Evolutionary conservation across 1,139 yeast genomes (phyloP).

Genomic region (Meyerozyma athensensis): DNA sequence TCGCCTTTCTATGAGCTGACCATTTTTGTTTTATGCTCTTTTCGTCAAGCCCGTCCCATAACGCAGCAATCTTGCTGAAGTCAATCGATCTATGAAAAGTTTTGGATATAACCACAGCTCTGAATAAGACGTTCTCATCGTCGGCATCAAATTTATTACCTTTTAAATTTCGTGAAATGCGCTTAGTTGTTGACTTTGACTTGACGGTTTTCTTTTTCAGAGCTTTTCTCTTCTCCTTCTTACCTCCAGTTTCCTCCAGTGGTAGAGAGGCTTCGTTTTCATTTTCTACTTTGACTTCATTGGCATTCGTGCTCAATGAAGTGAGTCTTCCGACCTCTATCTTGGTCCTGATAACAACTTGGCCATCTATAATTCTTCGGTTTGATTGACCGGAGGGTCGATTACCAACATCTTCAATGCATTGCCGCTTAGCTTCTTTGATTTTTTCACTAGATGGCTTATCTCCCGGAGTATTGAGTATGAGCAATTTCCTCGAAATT

Average conservation of each 20-base stretch:
- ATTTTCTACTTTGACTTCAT: neutral
- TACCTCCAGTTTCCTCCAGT: neutral
- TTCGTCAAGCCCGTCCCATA: constrained; percentile 34
- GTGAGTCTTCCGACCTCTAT: neutral
- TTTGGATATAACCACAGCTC: constrained; percentile 61
- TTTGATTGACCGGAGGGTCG: constrained; percentile 10
- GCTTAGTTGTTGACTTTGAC: neutral
- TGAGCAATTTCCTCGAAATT: constrained; percentile 30
- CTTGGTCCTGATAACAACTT: constrained; percentile 13
- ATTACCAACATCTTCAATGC: constrained; percentile 23
- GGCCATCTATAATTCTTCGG: constrained; percentile 28
- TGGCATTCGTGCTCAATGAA: neutral
- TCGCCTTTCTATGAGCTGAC: constrained; percentile 52
- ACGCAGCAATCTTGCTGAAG: constrained; percentile 50
- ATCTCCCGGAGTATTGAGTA: constrained; percentile 22
- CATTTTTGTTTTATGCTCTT: constrained; percentile 51
- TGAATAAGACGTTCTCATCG: constrained; percentile 48
- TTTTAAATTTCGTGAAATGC: neutral
- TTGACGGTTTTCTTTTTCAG: constrained; percentile 7
- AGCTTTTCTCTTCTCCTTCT: constrained; percentile 1
- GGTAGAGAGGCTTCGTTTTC: neutral
- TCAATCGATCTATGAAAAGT: constrained; percentile 49
- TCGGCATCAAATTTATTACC: constrained; percentile 28
- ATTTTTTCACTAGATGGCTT: constrained; percentile 29
- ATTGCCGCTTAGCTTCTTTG: constrained; percentile 20